Percentiles rank a stretch among this genome's conserved stretches.
Evolutionary conservation across 768 basidiomycete species (phyloP).

Genomic region (Suillus luteus): DNA sequence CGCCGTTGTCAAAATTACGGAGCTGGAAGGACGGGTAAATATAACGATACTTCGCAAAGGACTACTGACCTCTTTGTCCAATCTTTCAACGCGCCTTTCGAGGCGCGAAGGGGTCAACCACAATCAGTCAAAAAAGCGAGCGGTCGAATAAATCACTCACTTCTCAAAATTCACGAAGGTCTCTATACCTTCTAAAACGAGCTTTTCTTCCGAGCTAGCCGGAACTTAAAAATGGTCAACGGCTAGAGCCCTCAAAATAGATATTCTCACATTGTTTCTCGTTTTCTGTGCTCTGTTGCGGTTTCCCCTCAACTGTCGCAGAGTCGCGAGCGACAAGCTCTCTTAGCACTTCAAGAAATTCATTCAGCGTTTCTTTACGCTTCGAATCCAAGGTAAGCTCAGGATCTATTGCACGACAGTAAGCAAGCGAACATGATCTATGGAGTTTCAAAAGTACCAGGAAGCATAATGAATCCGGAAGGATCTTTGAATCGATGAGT

Average conservation of each 20-base stretch:
- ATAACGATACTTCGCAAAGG: neutral
- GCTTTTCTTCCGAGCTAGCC: slow-evolving; percentile 50
- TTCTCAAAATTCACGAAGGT: slow-evolving; percentile 49
- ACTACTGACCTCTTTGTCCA: slow-evolving; percentile 41
- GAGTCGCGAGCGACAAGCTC: neutral
- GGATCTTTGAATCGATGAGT: neutral
- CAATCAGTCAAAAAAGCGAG: slow-evolving; percentile 12
- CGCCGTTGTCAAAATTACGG: slow-evolving; percentile 46
- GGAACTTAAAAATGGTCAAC: slow-evolving; percentile 20
- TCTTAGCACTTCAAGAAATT: slow-evolving; percentile 1
- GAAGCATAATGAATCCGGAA: neutral
- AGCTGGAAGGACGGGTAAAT: slow-evolving; percentile 28
- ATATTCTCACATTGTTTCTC: slow-evolving; percentile 2
- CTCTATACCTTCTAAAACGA: slow-evolving; percentile 51
- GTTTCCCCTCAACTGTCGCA: neutral
- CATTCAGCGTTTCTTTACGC: neutral
- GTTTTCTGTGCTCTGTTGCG: neutral
- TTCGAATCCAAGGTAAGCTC: neutral
- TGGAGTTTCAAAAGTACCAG: neutral
- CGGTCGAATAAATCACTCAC: slow-evolving; percentile 31
- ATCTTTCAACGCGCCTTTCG: slow-evolving; percentile 37
- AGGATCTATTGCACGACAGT: slow-evolving; percentile 3
- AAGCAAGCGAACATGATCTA: neutral
- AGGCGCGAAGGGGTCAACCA: neutral
- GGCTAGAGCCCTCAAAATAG: neutral